Base-by-base conservation (phyloP, 2,329 filamentous ascomycete genomes). In the Nemania bipapillata region DNA sequence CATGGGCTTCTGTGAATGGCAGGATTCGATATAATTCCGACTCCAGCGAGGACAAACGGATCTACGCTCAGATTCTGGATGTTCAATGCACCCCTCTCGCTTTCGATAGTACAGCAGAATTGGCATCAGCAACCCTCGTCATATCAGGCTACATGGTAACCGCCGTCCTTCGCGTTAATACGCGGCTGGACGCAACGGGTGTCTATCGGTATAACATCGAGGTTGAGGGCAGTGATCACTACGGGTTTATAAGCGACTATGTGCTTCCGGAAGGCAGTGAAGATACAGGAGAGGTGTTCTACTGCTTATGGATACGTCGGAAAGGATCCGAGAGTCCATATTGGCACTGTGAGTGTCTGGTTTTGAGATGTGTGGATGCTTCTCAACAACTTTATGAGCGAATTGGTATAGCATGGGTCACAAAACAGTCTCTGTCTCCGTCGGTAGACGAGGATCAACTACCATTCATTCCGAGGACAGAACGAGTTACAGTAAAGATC, bases 1-100 rank as follows among this genome's bases (percentile, higher is more conserved):
- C 60, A 9, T 63, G 60, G 60, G 60, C 50, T 4, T 63, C 60
- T 32, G 22, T 63, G 28, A 54, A 62, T 22, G 59, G 59, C 47
- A 40, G 54, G 37, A 30, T 57, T 3, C 37, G 20, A n/a, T 57
- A 57, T 15, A 15, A 1, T 42, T 57, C 54, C 20, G 24, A 30
- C 15, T 45, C 54, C 54, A 42, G 37, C 6, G 54, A 57, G 24
- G 54, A 28, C 17, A 57, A 28, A 6, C 35, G 12, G 24, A 45
- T 11, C 1, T 57, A 45, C 37, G 54, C 37, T 26, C 4, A 26
- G 12, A 30, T 57, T 30, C 7, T 57, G 24, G 37, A 30, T 8
- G n/a, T 57, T 5, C 35, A 57, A 45, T 57, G 54, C 37, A 26
- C 17, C 9, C 54, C 54, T 11, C 54, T 57, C 37, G 37, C 54